A percentile compares a stretch with the other conserved stretches of the same genome.
phyloP scores from a whole-genome alignment of 495 filamentous ascomycete genomes.

The Choiromyces venosus region DNA sequence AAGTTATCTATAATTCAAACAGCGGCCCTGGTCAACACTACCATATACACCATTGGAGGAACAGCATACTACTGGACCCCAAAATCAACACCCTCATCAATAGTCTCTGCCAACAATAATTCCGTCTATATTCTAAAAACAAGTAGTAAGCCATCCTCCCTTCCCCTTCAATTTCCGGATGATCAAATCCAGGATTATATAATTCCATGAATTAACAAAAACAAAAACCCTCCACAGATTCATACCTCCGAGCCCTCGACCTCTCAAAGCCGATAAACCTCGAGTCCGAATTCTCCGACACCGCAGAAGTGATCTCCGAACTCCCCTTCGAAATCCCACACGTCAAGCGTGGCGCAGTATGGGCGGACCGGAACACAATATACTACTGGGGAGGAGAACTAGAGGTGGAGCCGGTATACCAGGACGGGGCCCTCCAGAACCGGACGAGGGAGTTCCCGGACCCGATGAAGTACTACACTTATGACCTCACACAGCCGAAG shows the following conservation, averaged over 20 bases:
- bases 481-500: neutral
- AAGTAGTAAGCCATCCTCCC: neutral
- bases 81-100: neutral
- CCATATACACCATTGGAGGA: neutral
- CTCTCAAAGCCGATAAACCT: neutral
- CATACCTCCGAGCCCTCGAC: neutral
- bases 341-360: neutral
- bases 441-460: neutral
- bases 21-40: neutral
- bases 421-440: neutral
- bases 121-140: neutral
- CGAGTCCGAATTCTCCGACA: neutral
- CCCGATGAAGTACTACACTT: neutral
- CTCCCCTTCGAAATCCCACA: neutral
- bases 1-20: neutral
- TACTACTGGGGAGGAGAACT: neutral
- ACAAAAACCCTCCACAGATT: neutral
- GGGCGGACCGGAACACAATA: neutral
- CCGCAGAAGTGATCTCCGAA: neutral
- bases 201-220: neutral
- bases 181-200: neutral
- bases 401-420: neutral
- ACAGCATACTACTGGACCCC: neutral
- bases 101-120: neutral
- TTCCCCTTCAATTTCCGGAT: neutral